phyloP scores from a whole-genome alignment of 2,329 filamentous ascomycete species.

The Lasiodiplodia citricola region DNA sequence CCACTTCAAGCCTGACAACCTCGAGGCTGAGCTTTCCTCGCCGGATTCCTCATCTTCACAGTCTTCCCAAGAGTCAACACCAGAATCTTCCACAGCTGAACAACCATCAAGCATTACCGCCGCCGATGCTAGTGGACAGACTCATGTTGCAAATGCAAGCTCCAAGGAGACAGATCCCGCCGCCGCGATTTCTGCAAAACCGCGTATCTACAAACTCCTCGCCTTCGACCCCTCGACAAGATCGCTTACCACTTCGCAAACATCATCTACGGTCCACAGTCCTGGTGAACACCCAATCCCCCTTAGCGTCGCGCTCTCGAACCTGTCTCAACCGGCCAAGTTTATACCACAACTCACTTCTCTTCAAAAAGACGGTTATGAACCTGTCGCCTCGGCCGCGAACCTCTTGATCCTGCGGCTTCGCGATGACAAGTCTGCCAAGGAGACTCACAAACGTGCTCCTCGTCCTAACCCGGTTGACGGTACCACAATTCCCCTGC shows the following conservation, averaged over 20 bases:
- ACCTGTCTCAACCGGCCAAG: constrained; percentile 14
- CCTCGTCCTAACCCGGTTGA: constrained; percentile 40
- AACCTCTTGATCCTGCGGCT: constrained; percentile 41
- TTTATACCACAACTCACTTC: constrained; percentile 36
- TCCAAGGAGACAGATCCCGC: not conserved
- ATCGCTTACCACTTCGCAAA: constrained; percentile 33
- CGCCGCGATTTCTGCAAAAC: not conserved
- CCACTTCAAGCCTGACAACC: constrained; percentile 18
- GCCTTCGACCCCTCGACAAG: constrained; percentile 37
- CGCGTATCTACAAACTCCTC: constrained; percentile 34
- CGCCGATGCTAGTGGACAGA: not conserved
- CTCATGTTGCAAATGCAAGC: not conserved
- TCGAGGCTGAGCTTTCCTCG: constrained; percentile 15
- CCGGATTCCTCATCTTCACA: not conserved
- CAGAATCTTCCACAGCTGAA: not conserved
- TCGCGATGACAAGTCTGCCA: constrained; percentile 8
- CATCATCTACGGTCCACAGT: constrained; percentile 19
- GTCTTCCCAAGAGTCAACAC: no score
- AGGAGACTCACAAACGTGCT: not conserved
- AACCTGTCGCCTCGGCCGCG: constrained; percentile 37
- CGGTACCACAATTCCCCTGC: constrained; percentile 38
- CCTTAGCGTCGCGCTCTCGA: constrained; percentile 17
- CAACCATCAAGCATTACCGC: not conserved
- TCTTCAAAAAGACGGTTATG: constrained; percentile 29
- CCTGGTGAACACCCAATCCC: constrained; percentile 31